These are phyloP conservation scores for Solanum clarkiae DNA, from an alignment of 257 asterid species.

Conservation along the genomic window DNA sequence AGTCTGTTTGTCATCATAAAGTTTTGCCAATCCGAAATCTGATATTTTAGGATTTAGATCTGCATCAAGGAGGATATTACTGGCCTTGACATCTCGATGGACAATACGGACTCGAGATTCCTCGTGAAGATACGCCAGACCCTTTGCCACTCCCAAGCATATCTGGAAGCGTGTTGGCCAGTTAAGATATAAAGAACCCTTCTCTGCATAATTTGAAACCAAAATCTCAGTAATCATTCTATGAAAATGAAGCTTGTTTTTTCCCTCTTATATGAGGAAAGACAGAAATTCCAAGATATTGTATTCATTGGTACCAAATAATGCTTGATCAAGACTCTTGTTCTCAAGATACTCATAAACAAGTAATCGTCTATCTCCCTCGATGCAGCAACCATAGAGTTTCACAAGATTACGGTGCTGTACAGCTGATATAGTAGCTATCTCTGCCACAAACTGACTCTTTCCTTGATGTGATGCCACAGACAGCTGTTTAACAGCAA, in stretches of 20 bases:
- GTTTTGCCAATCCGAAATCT: constrained; percentile 72
- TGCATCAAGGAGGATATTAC: constrained; percentile 62
- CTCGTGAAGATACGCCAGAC: constrained; percentile 64
- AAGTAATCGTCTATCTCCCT: constrained; percentile 55
- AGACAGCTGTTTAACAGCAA: constrained; percentile 78
- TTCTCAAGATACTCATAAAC: constrained; percentile 79
- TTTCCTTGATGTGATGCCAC: constrained; percentile 81
- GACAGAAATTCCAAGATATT: neutral
- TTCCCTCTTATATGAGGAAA: neutral
- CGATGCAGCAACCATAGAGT: constrained; percentile 73
- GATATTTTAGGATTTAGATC: constrained; percentile 54
- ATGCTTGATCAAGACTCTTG: constrained; percentile 62
- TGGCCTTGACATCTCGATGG: constrained; percentile 71
- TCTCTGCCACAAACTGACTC: constrained; percentile 80
- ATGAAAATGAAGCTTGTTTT: neutral
- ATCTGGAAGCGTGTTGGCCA: constrained; percentile 57
- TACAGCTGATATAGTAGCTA: constrained; percentile 85
- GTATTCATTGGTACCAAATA: constrained; percentile 34
- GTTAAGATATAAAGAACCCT: constrained; percentile 30
- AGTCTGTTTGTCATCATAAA: constrained; percentile 59
- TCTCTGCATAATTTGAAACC: constrained; percentile 21
- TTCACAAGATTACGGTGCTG: constrained; percentile 89
- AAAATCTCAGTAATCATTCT: neutral
- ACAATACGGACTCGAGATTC: constrained; percentile 56
- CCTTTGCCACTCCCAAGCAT: constrained; percentile 76